Evolutionary conservation across 805 yeast species (phyloP), one percentile per base, ranked within the genome.

Genomic region (Sugiyamaella valdiviana): DNA sequence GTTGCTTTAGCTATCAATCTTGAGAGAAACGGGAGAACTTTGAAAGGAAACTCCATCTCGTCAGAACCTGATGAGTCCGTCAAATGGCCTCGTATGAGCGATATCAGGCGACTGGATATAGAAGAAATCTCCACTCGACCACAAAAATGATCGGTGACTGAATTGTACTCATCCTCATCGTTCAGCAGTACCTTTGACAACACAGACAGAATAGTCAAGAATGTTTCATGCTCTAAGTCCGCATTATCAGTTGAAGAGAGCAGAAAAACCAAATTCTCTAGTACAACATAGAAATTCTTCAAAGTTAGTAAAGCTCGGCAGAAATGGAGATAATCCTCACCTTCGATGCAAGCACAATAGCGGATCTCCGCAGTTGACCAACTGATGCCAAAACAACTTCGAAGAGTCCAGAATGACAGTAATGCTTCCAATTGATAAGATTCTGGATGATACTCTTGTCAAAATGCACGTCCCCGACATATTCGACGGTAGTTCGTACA

Each of bases 401-500:
- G n/a, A n/a, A n/a, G n/a, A n/a, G n/a, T n/a, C n/a, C n/a, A n/a
- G n/a, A n/a, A n/a, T n/a, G n/a, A n/a, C n/a, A 73, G 21, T 64
- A 64, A 29, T 65, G 62, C 50, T 70, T 76, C 76, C 82, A 79
- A 51, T 74, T 72, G 54, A 81, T 61, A 42, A 86, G 66, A 26
- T 73, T 71, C 38, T 76, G 78, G 50, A 83, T 70, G 2, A 81
- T 66, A 5, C 66, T 45, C 50, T 82, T 87, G 16, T 79, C 66
- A 57, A 85, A 84, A 66, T 70, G 83, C 14, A 69, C 63, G 55
- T 76, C 82, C 21, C 96, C 95, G 48, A 81, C 78, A 62, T 84
- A 86, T 45, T 76, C 80, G 0, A 85, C 69, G 15, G 76, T 70
- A 16, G 85, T 57, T 54, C 83, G 84, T 42, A 74, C 15, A 10